Evolutionary conservation across 1,139 yeast genomes (phyloP), one percentile per base, ranked within the genome.

Genomic region (Magnusiomyces sp.): DNA sequence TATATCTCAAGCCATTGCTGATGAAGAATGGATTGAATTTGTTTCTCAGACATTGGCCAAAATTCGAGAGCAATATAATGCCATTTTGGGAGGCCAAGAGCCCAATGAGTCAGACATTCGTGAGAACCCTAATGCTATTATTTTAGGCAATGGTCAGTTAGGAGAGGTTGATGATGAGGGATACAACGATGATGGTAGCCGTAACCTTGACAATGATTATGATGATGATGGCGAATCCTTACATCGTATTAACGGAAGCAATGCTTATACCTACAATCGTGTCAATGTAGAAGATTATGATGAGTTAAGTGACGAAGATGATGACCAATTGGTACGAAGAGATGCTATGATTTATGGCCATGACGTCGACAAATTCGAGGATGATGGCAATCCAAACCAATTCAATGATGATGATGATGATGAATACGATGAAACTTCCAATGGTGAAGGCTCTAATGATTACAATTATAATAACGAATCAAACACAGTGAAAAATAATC

Each of bases 21-120:
- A 65, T 29, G 81, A 75, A 19, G 72, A 74, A 13, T 92, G 99
- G 99, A 80, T 80, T 53, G 76, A 80, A 49, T 92, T 90, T 66
- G 95, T 90, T 14, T 83, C 84, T 50, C 83, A 84, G 55, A 84
- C 88, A 0, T 71, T 92, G 54, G 84, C 86, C 53, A 95, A 87
- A 62, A 88, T 95, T 1, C 76, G 98, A 56, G 95, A 89, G 62
- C 90, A 89, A 69, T 92, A 92, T 68, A 92, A 92, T 67, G 90
- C 96, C n/a, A 85, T 92, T 38, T 73, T 92, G 34, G 97, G 98
- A 11, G 96, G 95, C 33, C 69, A 72, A 62, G 62, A 75, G 61
- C 84, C 82, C 50, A 81, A 75, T 58, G 80, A 78, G 27, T 71
- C 72, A 43, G 74, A 74, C 19, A 65, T 74, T 14, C 58, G 49